Conservation (phyloP, 352 stramenopile genomes). For the Globisporangium solare region DNA sequence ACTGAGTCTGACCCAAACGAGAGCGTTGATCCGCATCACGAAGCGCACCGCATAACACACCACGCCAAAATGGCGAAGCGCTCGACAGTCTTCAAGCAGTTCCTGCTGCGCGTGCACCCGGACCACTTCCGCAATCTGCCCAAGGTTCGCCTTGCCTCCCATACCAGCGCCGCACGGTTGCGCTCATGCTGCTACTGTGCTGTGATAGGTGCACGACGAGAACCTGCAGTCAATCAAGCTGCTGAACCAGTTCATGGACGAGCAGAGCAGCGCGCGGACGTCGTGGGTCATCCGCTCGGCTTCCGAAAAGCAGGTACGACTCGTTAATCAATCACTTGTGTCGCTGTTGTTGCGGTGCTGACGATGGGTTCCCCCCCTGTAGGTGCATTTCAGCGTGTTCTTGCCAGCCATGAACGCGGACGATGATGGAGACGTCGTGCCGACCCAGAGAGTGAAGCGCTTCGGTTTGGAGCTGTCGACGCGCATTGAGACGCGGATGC, state of each 20-base stretch:
- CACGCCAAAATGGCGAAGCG: slow-evolving; percentile 30
- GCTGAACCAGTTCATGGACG: slow-evolving; percentile 71
- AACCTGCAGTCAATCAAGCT: slow-evolving; percentile 67
- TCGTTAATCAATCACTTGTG: neutral
- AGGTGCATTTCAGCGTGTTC: slow-evolving; percentile 38
- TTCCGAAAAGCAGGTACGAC: slow-evolving; percentile 1
- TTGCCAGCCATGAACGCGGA: slow-evolving; percentile 9
- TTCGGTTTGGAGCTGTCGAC: slow-evolving; percentile 39
- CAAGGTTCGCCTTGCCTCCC: slow-evolving; percentile 20
- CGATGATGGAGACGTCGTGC: neutral
- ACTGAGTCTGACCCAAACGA: neutral
- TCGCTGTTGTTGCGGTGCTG: neutral
- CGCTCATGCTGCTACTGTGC: neutral
- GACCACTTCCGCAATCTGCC: slow-evolving; percentile 61
- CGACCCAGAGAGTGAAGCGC: slow-evolving; percentile 24
- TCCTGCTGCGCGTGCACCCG: slow-evolving; percentile 63
- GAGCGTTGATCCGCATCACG: too few species aligned
- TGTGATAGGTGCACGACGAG: slow-evolving; percentile 51
- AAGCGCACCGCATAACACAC: neutral
- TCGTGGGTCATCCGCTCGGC: slow-evolving; percentile 1
- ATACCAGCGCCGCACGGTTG: too few species aligned
- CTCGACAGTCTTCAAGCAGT: slow-evolving; percentile 62
- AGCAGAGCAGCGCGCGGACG: slow-evolving; percentile 15
- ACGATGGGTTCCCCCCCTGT: neutral
- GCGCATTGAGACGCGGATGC: slow-evolving; percentile 50